phyloP scores from a whole-genome alignment of 495 filamentous ascomycete genomes.

The Rusavskia elegans region DNA sequence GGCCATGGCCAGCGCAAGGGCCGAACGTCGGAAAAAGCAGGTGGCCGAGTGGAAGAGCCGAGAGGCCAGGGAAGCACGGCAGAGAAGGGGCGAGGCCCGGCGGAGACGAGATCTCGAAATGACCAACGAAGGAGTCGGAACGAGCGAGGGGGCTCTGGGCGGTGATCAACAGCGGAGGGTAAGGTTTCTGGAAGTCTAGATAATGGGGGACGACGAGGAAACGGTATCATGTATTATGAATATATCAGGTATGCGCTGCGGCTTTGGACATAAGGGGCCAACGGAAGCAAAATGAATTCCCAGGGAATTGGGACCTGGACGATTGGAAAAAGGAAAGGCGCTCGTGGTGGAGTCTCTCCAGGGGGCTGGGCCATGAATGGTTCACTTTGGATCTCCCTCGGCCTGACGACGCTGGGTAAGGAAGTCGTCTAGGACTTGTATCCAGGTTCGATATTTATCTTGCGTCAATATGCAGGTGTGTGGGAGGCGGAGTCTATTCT shows the following conservation, averaged over 20 bases:
- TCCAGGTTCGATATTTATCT: too few relatives aligned
- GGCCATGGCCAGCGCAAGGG: conserved; percentile 60
- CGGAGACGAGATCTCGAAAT: conserved; percentile 23
- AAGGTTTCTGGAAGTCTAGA: conserved; percentile 12
- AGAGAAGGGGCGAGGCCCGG: conserved; percentile 51
- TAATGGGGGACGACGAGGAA: background rate
- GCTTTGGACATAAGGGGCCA: too few relatives aligned
- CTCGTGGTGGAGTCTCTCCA: background rate
- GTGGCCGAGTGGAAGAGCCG: conserved; percentile 68
- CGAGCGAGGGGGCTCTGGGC: background rate
- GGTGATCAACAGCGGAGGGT: conserved; percentile 6
- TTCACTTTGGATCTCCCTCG: too few relatives aligned
- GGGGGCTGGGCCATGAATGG: background rate
- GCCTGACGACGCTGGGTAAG: too few relatives aligned
- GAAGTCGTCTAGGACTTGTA: too few relatives aligned
- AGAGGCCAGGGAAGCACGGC: conserved; percentile 70
- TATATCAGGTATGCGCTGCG: background rate
- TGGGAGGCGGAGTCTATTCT: too few relatives aligned
- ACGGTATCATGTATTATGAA: background rate
- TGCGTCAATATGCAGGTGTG: background rate
- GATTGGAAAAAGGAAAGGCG: background rate
- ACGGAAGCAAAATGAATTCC: too few relatives aligned
- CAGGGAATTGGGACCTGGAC: too few relatives aligned
- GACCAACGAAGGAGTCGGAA: background rate
- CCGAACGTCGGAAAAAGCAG: conserved; percentile 63